A percentile compares a stretch with the other conserved stretches of the same genome.
These are phyloP conservation scores for Cercospora sp. DNA, from an alignment of 2,329 filamentous ascomycete species.

Conservation along the genomic window DNA sequence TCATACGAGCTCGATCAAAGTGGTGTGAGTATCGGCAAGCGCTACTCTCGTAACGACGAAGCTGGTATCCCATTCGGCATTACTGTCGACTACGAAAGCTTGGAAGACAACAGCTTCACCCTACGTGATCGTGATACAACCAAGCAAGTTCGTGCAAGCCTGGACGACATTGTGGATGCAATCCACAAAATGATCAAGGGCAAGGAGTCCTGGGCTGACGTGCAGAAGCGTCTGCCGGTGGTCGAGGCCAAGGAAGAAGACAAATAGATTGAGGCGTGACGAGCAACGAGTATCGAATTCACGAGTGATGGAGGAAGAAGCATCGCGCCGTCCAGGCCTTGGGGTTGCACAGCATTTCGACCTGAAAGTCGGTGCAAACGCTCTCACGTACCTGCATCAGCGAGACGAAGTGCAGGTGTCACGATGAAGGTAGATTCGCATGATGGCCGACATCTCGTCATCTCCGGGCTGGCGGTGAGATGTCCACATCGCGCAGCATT, in stretches of 20 bases:
- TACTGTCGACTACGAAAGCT: conserved; percentile 92
- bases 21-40: conserved; percentile 88
- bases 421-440: background rate
- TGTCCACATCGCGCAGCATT: background rate
- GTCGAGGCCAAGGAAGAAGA: conserved; percentile 74
- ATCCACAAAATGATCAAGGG: conserved; percentile 65
- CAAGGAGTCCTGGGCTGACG: conserved; percentile 66
- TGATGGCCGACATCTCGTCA: background rate
- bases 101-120: conserved; percentile 83
- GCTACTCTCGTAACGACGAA: conserved; percentile 93
- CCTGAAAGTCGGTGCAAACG: conserved; percentile 22
- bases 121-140: conserved; percentile 88
- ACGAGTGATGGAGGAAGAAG: background rate
- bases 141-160: conserved; percentile 80
- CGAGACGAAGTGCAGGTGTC: background rate
- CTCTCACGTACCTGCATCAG: conserved; percentile 9
- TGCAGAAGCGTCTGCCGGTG: conserved; percentile 74
- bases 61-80: conserved; percentile 91
- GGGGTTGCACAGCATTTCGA: conserved; percentile 22
- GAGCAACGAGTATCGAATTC: background rate
- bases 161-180: conserved; percentile 76
- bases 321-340: background rate
- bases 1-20: conserved; percentile 88
- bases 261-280: conserved; percentile 33
- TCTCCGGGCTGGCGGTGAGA: background rate